phyloP scores from a whole-genome alignment of 192 early-diverging fungal genomes.

The Podila verticillata region DNA sequence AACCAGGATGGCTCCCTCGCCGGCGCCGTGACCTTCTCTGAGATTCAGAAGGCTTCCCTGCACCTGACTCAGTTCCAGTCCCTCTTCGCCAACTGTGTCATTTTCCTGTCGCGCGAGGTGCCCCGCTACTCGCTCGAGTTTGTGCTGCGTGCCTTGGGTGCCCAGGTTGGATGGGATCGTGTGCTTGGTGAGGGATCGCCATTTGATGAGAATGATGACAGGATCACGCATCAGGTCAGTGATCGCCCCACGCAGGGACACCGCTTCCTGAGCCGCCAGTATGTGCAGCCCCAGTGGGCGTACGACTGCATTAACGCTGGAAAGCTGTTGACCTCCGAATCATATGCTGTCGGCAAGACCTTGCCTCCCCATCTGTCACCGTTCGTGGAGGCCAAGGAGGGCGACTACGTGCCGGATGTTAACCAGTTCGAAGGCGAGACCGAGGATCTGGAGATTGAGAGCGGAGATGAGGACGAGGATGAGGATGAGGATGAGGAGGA shows the following conservation, averaged over 20 bases:
- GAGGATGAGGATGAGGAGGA: slow-evolving; percentile 38
- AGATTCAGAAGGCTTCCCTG: slow-evolving; percentile 63
- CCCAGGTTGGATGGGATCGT: slow-evolving; percentile 88
- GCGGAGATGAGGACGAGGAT: slow-evolving; percentile 59
- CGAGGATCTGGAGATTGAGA: slow-evolving; percentile 68
- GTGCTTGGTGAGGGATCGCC: slow-evolving; percentile 83
- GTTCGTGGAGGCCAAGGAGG: slow-evolving; percentile 86
- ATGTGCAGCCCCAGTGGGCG: slow-evolving; percentile 99
- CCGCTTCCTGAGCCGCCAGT: slow-evolving; percentile 72
- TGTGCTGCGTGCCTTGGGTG: slow-evolving; percentile 90
- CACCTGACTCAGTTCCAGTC: slow-evolving; percentile 56
- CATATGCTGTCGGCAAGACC: slow-evolving; percentile 82
- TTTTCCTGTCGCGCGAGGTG: slow-evolving; percentile 94
- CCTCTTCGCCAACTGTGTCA: slow-evolving; percentile 71
- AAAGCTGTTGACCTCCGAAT: slow-evolving; percentile 67
- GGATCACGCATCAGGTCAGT: slow-evolving; percentile 88
- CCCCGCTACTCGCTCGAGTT: slow-evolving; percentile 94
- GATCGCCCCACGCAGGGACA: slow-evolving; percentile 83
- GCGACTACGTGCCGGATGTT: slow-evolving; percentile 86
- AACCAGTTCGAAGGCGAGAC: slow-evolving; percentile 71
- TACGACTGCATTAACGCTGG: slow-evolving; percentile 93
- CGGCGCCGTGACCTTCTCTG: slow-evolving; percentile 55
- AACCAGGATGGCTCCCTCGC: slow-evolving; percentile 48
- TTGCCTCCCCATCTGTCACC: slow-evolving; percentile 95
- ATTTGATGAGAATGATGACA: slow-evolving; percentile 79